A percentile compares a stretch with the other conserved stretches of the same genome.
phyloP scores from a whole-genome alignment of 192 early-diverging fungal species.

The Rhizophagus sp. region DNA sequence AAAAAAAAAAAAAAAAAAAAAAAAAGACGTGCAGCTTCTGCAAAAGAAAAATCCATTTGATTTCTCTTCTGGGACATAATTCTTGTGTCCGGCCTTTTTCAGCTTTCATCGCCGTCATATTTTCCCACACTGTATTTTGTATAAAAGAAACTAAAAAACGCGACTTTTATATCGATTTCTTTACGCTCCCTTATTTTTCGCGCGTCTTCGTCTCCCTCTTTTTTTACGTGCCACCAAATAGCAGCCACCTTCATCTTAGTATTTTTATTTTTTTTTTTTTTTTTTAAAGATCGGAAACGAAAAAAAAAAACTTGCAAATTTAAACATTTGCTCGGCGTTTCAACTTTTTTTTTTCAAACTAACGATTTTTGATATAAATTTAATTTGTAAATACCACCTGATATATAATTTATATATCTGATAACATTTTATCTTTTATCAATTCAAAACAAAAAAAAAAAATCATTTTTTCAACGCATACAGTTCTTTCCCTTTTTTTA shows the following conservation, averaged over 20 bases:
- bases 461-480: not conserved
- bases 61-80: not conserved
- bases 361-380: not conserved
- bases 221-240: conserved; percentile 9
- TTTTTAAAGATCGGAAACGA: not conserved
- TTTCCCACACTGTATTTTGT: conserved; percentile 17
- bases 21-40: not conserved
- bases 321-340: not conserved
- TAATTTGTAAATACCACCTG: not conserved
- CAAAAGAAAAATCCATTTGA: conserved; percentile 15
- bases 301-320: not conserved
- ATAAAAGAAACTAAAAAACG: conserved; percentile 19
- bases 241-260: conserved; percentile 13
- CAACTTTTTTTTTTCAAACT: not conserved
- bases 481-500: not conserved
- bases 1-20: conserved; percentile 4
- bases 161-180: conserved; percentile 12
- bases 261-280: not conserved
- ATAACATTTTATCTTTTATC: not conserved
- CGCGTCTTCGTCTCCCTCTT: conserved; percentile 20
- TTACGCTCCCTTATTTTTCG: conserved; percentile 22
- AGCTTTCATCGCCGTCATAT: not conserved
- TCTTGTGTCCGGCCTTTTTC: conserved; percentile 6
- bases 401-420: not conserved
- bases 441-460: not conserved